These are phyloP conservation scores for Pleurotus citrinopileatus DNA, from an alignment of 768 basidiomycete species.

Conservation along the genomic window DNA sequence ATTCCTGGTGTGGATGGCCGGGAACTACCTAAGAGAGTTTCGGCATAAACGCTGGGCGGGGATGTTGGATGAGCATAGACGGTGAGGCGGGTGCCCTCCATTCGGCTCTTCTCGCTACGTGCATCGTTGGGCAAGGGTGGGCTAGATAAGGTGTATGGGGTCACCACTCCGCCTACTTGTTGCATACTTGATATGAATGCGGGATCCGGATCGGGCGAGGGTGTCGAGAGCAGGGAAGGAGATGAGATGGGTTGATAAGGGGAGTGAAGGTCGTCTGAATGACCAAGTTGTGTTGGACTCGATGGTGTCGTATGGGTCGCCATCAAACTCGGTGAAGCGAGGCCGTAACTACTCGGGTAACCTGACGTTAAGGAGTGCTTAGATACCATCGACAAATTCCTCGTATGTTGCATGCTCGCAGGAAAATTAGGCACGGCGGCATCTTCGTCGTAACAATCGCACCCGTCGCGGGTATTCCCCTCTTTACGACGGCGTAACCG, in stretches of 20 bases:
- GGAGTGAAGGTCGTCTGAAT: neutral
- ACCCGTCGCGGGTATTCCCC: neutral
- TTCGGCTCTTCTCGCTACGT: slow-evolving; percentile 3
- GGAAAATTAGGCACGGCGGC: neutral
- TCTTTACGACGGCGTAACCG: neutral
- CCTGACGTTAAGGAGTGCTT: neutral
- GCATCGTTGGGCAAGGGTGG: neutral
- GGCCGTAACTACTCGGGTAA: neutral
- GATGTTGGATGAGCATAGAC: neutral
- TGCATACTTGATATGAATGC: neutral
- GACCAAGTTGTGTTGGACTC: neutral
- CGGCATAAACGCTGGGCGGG: neutral
- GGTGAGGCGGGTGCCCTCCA: neutral
- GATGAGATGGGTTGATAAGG: neutral
- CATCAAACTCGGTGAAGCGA: neutral
- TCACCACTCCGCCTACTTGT: neutral
- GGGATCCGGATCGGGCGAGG: neutral
- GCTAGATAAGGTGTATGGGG: neutral
- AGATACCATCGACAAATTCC: neutral
- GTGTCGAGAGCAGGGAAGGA: neutral
- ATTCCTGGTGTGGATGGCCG: neutral
- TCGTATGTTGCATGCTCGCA: neutral
- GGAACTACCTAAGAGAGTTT: neutral
- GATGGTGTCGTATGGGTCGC: neutral
- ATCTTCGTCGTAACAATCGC: neutral